Evolutionary conservation across 192 early-diverging fungal species (phyloP), one percentile per base, ranked within the genome.

Genomic region (Coemansia sp.): DNA sequence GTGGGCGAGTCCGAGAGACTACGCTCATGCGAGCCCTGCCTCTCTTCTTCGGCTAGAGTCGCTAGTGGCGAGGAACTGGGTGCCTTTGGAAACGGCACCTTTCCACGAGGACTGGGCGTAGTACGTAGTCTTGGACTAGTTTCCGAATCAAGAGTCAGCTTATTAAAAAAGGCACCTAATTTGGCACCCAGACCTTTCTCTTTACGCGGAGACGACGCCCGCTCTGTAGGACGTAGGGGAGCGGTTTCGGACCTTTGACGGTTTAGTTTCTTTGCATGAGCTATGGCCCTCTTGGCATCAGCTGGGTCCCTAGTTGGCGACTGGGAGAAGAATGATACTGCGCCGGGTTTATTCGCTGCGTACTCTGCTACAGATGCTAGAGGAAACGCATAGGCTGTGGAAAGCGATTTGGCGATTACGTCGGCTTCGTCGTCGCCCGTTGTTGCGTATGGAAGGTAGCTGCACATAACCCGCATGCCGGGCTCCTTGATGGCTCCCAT

Each of bases 201-300:
- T 47, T 73, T 76, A 62, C 81, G 81, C 38, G 81, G 70, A 11
- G 70, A 73, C 47, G 60, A 60, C 0, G 66, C 72, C 16, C 80
- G 75, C 69, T 66, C 46, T 65, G 57, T 34, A 16, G 74, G 76
- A 2, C 74, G 76, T 68, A 79, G 62, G 12, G 81, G 81, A 2
- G 81, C 81, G 5, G 81, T 84, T 52, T 84, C 81, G 31, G 81
- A 84, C 44, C 81, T 73, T 65, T 84, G 81, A 15, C 81, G 76
- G 68, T 69, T 72, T 27, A 78, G 74, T 65, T 72, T 72, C 55
- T 78, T 78, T 5, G 49, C 69, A 27, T 69, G 75, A 1, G 63
- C 67, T 46, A 68, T 67, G 9, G 55, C 46, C 7, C 68, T 46
- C 22, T 69, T 50, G 20, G 52, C 63, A 13, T 67, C 70, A 3